These are phyloP conservation scores for Pichia insulana DNA, from an alignment of 805 yeast genomes.

Conservation along the genomic window DNA sequence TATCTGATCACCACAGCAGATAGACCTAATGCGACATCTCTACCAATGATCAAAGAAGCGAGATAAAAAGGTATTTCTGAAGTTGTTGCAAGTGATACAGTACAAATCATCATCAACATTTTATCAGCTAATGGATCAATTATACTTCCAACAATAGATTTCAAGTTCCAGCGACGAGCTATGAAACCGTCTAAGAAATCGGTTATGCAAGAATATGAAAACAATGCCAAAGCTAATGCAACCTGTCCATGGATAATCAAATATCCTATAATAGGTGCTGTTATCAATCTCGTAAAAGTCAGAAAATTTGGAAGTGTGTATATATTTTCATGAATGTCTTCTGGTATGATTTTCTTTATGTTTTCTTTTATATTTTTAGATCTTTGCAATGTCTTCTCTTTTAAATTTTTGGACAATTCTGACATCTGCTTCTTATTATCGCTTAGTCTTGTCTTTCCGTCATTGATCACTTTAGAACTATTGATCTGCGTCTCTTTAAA, in stretches of 20 bases:
- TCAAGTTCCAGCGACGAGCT: constrained; percentile 72
- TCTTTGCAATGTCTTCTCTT: constrained; percentile 12
- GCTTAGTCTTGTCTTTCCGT: neutral
- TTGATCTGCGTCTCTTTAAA: constrained; percentile 5
- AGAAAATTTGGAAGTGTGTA: constrained; percentile 82
- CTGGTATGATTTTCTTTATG: constrained; percentile 25
- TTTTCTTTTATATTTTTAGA: constrained; percentile 19
- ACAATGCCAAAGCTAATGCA: constrained; percentile 58
- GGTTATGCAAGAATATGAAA: constrained; percentile 79
- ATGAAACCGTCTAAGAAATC: constrained; percentile 89
- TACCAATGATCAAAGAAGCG: constrained; percentile 68
- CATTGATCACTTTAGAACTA: constrained; percentile 9
- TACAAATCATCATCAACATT: constrained; percentile 76
- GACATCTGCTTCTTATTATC: constrained; percentile 7
- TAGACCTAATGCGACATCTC: constrained; percentile 67
- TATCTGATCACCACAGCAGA: constrained; percentile 70
- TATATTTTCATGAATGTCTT: constrained; percentile 44
- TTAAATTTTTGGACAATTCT: constrained; percentile 12
- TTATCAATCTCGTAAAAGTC: constrained; percentile 69
- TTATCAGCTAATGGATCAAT: constrained; percentile 96
- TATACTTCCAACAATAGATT: constrained; percentile 79
- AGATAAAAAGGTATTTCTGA: constrained; percentile 62
- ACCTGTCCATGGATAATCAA: constrained; percentile 58
- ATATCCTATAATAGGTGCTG: constrained; percentile 83
- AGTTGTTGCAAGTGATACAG: constrained; percentile 62